Evolutionary conservation across 768 basidiomycete genomes (phyloP), one percentile per base, ranked within the genome.

Genomic region (Naganishia friedmannii): DNA sequence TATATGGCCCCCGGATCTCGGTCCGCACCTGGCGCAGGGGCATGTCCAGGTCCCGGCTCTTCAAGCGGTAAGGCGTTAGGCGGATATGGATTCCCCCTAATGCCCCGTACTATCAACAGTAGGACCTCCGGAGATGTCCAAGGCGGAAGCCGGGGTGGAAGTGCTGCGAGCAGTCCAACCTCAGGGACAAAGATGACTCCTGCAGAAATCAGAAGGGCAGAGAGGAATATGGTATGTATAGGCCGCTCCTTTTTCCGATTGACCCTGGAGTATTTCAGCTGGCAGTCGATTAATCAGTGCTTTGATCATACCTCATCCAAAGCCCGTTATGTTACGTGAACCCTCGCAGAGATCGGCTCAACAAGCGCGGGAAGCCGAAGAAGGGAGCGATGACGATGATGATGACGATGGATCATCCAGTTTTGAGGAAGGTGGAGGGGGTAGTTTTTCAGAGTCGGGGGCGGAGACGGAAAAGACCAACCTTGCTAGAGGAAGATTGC

Each of bases 281-380:
- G n/a, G n/a, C n/a, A n/a, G n/a, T n/a, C n/a, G n/a, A n/a, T n/a
- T n/a, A n/a, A n/a, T n/a, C n/a, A n/a, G n/a, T n/a, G n/a, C n/a
- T n/a, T n/a, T n/a, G n/a, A n/a, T n/a, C n/a, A n/a, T n/a, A n/a
- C n/a, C n/a, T n/a, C n/a, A n/a, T n/a, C n/a, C n/a, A n/a, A n/a
- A 80, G 79, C 80, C 80, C 63, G 77, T 79, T 37, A 78, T 81
- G 78, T 73, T 79, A 5, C 73, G 80, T 21, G 75, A 81, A 68
- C 77, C 78, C 3, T 78, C 80, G 2, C 73, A 74, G 17, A 48
- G 48, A 23, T 72, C 73, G 13, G 32, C 53, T 3, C 53, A 69
- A 12, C 56, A 77, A 13, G 74, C 72, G 6, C 68, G 65, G 26
- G 76, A 76, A 9, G 74, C 70, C 1, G 60, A 70, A 46, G 69